Evolutionary conservation across 805 yeast species (phyloP).

Genomic region (Barnettozyma wickerhamii): DNA sequence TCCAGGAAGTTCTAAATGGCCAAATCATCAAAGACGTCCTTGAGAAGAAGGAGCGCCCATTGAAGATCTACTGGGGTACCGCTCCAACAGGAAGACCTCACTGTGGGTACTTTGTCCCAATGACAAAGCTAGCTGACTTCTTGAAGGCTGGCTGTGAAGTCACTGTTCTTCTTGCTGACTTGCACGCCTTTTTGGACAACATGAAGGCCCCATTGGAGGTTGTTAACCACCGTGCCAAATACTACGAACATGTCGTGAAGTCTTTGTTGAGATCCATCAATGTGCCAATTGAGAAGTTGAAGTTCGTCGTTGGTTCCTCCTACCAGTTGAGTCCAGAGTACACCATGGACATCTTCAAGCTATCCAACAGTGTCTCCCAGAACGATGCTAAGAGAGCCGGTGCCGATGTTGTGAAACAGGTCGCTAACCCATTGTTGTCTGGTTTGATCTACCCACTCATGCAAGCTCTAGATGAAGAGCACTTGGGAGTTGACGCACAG

Average conservation of each 20-base stretch:
- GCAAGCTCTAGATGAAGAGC: slow-evolving; percentile 97
- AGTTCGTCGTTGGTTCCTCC: slow-evolving; percentile 83
- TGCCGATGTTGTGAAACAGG: slow-evolving; percentile 98
- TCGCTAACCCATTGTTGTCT: slow-evolving; percentile 84
- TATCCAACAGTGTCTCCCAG: slow-evolving; percentile 82
- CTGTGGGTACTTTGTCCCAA: slow-evolving; percentile 97
- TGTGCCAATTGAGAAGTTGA: slow-evolving; percentile 87
- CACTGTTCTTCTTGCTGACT: slow-evolving; percentile 85
- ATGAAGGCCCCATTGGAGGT: slow-evolving; percentile 98
- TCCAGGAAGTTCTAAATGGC: slow-evolving; percentile 76
- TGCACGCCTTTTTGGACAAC: slow-evolving; percentile 95
- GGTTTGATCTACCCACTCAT: slow-evolving; percentile 96
- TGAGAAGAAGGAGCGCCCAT: slow-evolving; percentile 67
- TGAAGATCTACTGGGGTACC: slow-evolving; percentile 96
- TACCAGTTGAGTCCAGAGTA: slow-evolving; percentile 77
- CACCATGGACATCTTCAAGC: slow-evolving; percentile 83
- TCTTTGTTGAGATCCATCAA: slow-evolving; percentile 80
- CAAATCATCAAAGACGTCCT: slow-evolving; percentile 76
- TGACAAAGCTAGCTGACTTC: slow-evolving; percentile 94
- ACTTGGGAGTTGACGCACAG: slow-evolving; percentile 84
- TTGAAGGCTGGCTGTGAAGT: slow-evolving; percentile 96
- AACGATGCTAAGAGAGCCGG: slow-evolving; percentile 99
- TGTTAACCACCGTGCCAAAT: slow-evolving; percentile 82
- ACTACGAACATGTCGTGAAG: slow-evolving; percentile 81
- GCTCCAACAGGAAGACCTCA: slow-evolving; percentile 99